phyloP scores from a whole-genome alignment of 345 rosid species.

The Erysimum cheiranthoides region DNA sequence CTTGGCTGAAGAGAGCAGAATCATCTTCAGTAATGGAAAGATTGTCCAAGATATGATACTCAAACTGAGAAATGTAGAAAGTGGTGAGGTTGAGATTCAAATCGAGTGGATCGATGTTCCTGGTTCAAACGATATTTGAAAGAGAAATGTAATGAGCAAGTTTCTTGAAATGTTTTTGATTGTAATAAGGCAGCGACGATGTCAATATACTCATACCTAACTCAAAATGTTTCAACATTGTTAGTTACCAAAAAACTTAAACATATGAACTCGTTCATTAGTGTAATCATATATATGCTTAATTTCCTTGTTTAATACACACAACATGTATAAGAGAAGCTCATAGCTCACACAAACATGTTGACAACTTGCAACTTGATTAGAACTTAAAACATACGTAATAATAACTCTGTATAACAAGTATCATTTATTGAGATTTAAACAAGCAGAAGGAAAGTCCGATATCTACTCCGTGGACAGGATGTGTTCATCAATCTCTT shows the following conservation, averaged over 20 bases:
- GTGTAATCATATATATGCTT: background rate
- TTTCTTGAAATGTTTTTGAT: background rate
- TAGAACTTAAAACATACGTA: background rate
- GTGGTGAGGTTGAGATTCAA: constrained; percentile 67
- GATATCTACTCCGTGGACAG: background rate
- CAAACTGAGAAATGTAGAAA: constrained; percentile 56
- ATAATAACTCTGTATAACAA: background rate
- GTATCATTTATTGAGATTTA: background rate
- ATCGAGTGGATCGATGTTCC: constrained; percentile 63
- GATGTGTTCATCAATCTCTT: constrained; percentile 37
- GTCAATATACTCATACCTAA: background rate
- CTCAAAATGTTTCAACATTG: background rate
- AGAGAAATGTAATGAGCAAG: background rate
- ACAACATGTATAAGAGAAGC: constrained; percentile 2
- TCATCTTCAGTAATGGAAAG: constrained; percentile 51
- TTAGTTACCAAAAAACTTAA: no score
- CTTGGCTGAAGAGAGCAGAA: constrained; percentile 60
- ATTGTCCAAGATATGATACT: constrained; percentile 62
- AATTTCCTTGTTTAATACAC: background rate
- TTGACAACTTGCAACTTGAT: background rate
- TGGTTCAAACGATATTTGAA: constrained; percentile 41
- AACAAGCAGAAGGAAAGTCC: background rate
- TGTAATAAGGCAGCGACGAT: background rate
- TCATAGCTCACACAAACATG: background rate
- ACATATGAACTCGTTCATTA: no score